Conservation (phyloP, 169 alveolate genomes). For the Plasmodium cynomolgi region DNA sequence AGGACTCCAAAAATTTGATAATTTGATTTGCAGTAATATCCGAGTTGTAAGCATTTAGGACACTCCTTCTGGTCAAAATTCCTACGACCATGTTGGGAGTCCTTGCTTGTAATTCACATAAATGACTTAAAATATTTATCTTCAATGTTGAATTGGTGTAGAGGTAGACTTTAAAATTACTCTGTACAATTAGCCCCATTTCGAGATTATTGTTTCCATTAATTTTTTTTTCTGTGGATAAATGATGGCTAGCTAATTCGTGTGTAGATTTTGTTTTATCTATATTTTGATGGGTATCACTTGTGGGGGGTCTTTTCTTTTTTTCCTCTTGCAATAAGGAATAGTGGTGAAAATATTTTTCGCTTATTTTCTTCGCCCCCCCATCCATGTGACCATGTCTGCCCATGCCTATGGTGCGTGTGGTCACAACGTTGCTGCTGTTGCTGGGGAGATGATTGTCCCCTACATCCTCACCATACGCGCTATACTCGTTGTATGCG, state of each 20-base stretch:
- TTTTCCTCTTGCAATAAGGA: slow-evolving; percentile 1
- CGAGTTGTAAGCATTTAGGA: slow-evolving; percentile 87
- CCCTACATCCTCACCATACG: background rate
- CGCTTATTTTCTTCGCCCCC: slow-evolving; percentile 9
- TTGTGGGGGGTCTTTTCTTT: background rate
- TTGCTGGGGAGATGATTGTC: background rate
- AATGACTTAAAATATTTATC: slow-evolving; percentile 86
- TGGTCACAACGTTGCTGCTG: background rate
- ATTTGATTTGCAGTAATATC: slow-evolving; percentile 92
- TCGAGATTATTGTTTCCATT: slow-evolving; percentile 75
- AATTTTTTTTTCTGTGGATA: slow-evolving; percentile 50
- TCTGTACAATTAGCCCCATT: slow-evolving; percentile 89
- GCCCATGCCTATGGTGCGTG: background rate
- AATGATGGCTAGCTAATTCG: slow-evolving; percentile 16
- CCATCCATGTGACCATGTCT: background rate
- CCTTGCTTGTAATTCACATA: slow-evolving; percentile 91
- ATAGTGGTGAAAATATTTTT: slow-evolving; percentile 50
- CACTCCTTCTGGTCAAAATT: slow-evolving; percentile 87
- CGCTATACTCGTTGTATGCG: background rate
- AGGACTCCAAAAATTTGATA: slow-evolving; percentile 86
- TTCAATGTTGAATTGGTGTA: slow-evolving; percentile 90
- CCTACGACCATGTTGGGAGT: slow-evolving; percentile 91
- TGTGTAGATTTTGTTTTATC: background rate
- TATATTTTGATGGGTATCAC: background rate
- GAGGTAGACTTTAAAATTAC: slow-evolving; percentile 91